Base-by-base conservation (phyloP, 306 rosid species). In the Sesbania bispinosa region DNA sequence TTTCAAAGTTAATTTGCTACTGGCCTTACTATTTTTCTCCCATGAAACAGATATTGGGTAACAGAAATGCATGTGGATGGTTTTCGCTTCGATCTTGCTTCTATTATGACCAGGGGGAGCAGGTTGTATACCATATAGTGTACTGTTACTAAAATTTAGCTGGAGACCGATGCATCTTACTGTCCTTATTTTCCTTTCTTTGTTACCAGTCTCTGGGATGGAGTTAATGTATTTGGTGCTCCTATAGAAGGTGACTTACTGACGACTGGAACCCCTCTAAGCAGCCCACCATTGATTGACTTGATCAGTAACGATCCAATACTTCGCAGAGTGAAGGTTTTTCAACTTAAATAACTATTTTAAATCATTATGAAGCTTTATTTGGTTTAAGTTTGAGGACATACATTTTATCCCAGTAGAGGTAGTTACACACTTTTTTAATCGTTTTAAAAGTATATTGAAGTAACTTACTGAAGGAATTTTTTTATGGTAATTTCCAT, bases 1-100 rank as follows among this genome's bases (percentile, higher is more conserved):
- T 63, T 79, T 29, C 23, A 38, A 10, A 11, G 54, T 20, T 62
- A 67, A 39, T 35, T 26, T 47, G 32, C 26, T 50, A 39, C 6
- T n/a, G 45, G 43, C 71, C 74, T 78, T 45, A 66, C 55, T 54
- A 54, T 20, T 57, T 79, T 19, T 77, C 67, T 55, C 54, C 38
- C 46, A 16, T 76, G 64, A 48, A 62, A 80, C 85, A 94, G 99
- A 85, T 94, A 94, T 79, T 94, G 99, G 99, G 97, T 82, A 45
- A 87, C 85, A 52, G 99, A 91, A 82, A 89, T 94, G 95, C 99
- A 94, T 52, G 91, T 94, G 24, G 99, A 94, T 83, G 99, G 97
- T 71, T 94, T 94, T 90, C 97, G 99, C 84, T 94, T 94, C 73
- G 99, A 94, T 86, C 97, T 94, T 80, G 99, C 99, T 67, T 91